Base-by-base conservation (phyloP, 768 basidiomycete genomes). In the Tricholoma terreum region DNA sequence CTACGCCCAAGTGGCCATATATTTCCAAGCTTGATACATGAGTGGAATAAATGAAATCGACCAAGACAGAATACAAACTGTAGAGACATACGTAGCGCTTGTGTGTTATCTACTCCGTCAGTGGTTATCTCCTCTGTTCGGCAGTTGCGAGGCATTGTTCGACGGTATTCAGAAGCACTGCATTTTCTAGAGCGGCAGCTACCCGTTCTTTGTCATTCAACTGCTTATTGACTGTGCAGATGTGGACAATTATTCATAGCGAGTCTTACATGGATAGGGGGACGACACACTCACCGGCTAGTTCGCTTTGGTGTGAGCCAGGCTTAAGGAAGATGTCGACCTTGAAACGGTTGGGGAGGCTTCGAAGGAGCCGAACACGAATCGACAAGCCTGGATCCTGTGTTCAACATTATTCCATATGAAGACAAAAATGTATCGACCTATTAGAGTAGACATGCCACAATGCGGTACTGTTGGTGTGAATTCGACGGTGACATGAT, bases 191-290 rank as follows among this genome's bases (percentile, higher is more conserved):
- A 1, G 97, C 97, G 10, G 97, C 97, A 22, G 94, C 94, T 1
- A 98, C 97, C 38, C 97, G 82, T 73, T 99, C 97, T 73, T 99
- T 99, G 75, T 99, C 97, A 65, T 99, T 99, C 33, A 99, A 79
- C 67, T 99, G 97, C 70, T 98, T 98, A 74, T 98, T 99, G 10
- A 99, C 97, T 96, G 61, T 0, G 40, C 15, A 22, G 6, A 11
- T 6, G 36, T n/a, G 9, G 19, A 8, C 0, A 4, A 17, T 31
- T 8, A 0, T 49, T 49, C 6, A n/a, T 10, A 10, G 8, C 10
- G 8, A 11, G n/a, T 30, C 7, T 49, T 27, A 14, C 11, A 43
- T 6, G 9, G 5, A 4, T 22, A 6, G 10, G 6, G 8, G 9
- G 12, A 31, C 1, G 46, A 15, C 34, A 36, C 21, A 73, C 86